Percentiles rank a stretch among this genome's conserved stretches.
Evolutionary conservation across 2,329 filamentous ascomycete genomes (phyloP).

Genomic region (Rhynchosporium agropyri): DNA sequence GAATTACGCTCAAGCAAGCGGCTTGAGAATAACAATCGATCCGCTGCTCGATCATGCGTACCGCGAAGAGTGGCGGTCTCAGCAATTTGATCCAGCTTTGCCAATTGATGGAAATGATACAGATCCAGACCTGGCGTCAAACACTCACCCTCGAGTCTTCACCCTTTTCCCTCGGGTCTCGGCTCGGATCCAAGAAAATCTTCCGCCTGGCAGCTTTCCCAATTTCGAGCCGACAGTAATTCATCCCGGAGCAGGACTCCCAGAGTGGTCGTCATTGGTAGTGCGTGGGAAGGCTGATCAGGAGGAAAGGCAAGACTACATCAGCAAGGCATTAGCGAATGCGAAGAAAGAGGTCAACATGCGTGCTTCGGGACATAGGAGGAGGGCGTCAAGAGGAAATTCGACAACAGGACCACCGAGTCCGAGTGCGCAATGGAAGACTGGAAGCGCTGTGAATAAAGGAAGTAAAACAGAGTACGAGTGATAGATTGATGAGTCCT

Average conservation of each 20-base stretch:
- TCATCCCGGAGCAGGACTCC: conserved; percentile 24
- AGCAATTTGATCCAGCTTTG: conserved; percentile 24
- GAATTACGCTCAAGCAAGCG: conserved; percentile 24
- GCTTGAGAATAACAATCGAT: conserved; percentile 21
- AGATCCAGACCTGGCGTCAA: conserved; percentile 22
- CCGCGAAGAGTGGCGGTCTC: conserved; percentile 26
- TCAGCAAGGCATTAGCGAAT: conserved; percentile 18
- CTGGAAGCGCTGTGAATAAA: conserved; percentile 6
- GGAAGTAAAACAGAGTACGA: conserved; percentile 7
- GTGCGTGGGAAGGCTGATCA: conserved; percentile 22
- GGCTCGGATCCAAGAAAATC: conserved; percentile 15
- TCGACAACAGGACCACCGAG: conserved; percentile 20
- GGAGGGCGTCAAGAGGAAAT: conserved; percentile 18
- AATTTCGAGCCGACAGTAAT: conserved; percentile 14
- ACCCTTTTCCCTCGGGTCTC: conserved; percentile 26
- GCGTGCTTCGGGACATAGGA: conserved; percentile 14
- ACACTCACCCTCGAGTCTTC: conserved; percentile 25
- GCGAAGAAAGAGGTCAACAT: conserved; percentile 18
- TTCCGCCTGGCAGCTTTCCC: conserved; percentile 20
- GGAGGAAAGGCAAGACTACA: conserved; percentile 17
- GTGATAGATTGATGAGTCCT: background rate
- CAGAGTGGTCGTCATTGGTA: conserved; percentile 26
- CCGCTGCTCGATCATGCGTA: conserved; percentile 18
- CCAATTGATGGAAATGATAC: background rate
- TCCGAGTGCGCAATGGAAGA: conserved; percentile 20